phyloP scores from a whole-genome alignment of 2,329 filamentous ascomycete genomes.

The Truncatella angustata region DNA sequence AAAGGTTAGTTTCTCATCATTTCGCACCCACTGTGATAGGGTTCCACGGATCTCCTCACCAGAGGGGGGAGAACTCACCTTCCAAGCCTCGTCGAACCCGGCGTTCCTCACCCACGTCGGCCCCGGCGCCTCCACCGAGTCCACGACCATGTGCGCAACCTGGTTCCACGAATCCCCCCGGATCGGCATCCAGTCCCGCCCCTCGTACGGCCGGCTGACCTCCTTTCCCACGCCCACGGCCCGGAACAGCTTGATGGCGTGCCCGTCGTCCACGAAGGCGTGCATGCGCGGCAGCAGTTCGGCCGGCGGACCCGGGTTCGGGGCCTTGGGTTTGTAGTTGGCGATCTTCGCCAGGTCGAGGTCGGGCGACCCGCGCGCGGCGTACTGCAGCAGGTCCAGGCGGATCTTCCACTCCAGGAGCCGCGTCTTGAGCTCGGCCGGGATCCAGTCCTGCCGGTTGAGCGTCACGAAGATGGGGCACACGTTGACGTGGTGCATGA shows the following conservation, averaged over 20 bases:
- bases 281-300: slow-evolving; percentile 48
- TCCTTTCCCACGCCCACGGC: slow-evolving; percentile 65
- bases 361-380: slow-evolving; percentile 62
- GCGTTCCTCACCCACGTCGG: slow-evolving; percentile 58
- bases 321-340: slow-evolving; percentile 54
- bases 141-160: slow-evolving; percentile 60
- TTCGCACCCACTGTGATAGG: too few species aligned
- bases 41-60: too few species aligned
- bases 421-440: slow-evolving; percentile 58
- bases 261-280: slow-evolving; percentile 69
- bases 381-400: slow-evolving; percentile 71
- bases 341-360: slow-evolving; percentile 59
- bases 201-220: slow-evolving; percentile 42
- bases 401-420: slow-evolving; percentile 82
- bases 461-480: slow-evolving; percentile 72
- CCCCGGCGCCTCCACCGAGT: slow-evolving; percentile 55
- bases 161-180: slow-evolving; percentile 58
- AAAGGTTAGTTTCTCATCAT: too few species aligned
- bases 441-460: slow-evolving; percentile 59
- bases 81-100: slow-evolving; percentile 67
- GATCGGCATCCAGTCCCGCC: slow-evolving; percentile 50
- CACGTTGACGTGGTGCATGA: slow-evolving; percentile 71
- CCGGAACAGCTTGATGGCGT: slow-evolving; percentile 72
- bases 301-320: slow-evolving; percentile 30
- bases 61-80: too few species aligned